These are phyloP conservation scores for Saccharum officinarum DNA, from an alignment of 176 grass and related monocot species.

Conservation along the genomic window DNA sequence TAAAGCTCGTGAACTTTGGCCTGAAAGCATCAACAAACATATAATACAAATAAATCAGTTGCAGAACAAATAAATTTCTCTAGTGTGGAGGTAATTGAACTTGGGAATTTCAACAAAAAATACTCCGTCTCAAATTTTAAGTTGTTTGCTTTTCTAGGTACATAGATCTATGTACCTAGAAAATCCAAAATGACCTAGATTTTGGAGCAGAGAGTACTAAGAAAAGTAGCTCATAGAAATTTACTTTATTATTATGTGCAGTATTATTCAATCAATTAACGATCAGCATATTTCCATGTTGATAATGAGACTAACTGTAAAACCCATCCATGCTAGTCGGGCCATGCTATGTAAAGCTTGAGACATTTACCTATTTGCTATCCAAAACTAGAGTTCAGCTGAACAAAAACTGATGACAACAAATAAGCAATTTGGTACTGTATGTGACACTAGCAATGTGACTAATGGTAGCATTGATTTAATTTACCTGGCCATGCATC, in stretches of 20 bases:
- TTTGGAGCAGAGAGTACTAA: neutral
- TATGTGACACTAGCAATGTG: neutral
- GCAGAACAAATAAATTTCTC: neutral
- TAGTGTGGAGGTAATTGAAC: neutral
- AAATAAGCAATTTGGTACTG: neutral
- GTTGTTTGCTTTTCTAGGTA: neutral
- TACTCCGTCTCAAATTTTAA: neutral
- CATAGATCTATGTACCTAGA: neutral
- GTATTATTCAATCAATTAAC: slow-evolving; percentile 19
- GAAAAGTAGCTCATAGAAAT: slow-evolving; percentile 8
- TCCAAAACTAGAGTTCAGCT: neutral
- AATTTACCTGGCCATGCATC: neutral
- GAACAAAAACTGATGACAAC: neutral
- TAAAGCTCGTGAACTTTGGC: slow-evolving; percentile 81
- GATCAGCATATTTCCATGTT: neutral
- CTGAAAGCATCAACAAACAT: slow-evolving; percentile 49
- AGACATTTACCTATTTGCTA: neutral
- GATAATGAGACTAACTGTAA: neutral
- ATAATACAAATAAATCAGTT: slow-evolving; percentile 31
- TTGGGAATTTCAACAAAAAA: neutral
- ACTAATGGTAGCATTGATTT: neutral
- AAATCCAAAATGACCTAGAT: neutral
- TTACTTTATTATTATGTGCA: neutral
- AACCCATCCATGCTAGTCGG: neutral
- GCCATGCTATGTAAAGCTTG: neutral